Conservation (phyloP, 163 green algal species). For the Volvox carteri region DNA sequence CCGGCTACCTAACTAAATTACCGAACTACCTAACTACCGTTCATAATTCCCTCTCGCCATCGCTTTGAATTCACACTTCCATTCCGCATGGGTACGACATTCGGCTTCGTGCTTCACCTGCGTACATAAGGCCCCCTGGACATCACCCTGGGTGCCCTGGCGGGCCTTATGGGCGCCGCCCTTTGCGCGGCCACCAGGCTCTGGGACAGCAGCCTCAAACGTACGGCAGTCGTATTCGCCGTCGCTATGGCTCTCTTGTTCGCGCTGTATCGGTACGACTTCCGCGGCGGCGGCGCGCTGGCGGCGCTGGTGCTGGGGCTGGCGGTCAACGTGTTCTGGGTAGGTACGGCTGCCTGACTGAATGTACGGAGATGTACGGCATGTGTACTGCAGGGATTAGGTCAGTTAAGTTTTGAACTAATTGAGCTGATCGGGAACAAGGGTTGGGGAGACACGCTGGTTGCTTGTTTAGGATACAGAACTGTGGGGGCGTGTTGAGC, state of each 20-base stretch:
- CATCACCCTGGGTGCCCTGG: slow-evolving; percentile 32
- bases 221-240: slow-evolving; percentile 25
- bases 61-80: no score
- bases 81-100: no score
- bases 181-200: slow-evolving; percentile 39
- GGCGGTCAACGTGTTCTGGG: slow-evolving; percentile 49
- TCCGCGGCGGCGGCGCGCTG: slow-evolving; percentile 41
- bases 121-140: slow-evolving; percentile 33
- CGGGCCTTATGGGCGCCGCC: slow-evolving; percentile 13
- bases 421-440: background rate
- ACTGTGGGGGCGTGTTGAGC: no score
- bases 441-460: no score
- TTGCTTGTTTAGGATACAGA: no score
- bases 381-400: no score
- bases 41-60: no score
- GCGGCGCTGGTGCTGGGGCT: slow-evolving; percentile 49
- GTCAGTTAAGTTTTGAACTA: no score
- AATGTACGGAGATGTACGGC: background rate
- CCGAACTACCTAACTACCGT: no score
- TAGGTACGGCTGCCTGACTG: background rate
- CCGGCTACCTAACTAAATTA: no score
- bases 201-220: slow-evolving; percentile 45
- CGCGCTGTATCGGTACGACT: slow-evolving; percentile 45
- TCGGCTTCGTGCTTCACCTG: no score
- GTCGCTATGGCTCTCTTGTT: slow-evolving; percentile 43